Evolutionary conservation across 225 moss, liverwort and hornwort genomes (phyloP).

Genomic region (Takakia lepidozioides): DNA sequence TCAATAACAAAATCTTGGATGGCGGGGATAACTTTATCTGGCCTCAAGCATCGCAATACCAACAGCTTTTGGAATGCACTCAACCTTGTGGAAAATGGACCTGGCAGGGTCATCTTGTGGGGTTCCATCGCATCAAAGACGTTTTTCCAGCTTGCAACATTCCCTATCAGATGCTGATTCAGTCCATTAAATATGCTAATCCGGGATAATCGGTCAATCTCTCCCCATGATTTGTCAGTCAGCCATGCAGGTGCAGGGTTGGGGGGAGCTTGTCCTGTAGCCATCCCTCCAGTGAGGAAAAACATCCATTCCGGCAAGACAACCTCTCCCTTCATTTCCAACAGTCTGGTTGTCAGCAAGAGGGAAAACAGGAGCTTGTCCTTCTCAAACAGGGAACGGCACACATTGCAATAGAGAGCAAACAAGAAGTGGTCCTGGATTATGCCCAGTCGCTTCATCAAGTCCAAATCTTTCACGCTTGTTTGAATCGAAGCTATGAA

Average conservation of each 20-base stretch:
- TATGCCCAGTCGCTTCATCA: slow-evolving; percentile 50
- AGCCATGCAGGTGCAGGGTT: slow-evolving; percentile 86
- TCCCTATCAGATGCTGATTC: slow-evolving; percentile 34
- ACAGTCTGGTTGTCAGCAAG: slow-evolving; percentile 49
- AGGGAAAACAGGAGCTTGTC: slow-evolving; percentile 89
- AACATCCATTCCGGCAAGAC: slow-evolving; percentile 80
- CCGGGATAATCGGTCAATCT: slow-evolving; percentile 55
- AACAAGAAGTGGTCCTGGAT: slow-evolving; percentile 74
- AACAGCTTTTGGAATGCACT: slow-evolving; percentile 60
- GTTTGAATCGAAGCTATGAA: slow-evolving; percentile 64
- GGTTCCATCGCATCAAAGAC: slow-evolving; percentile 73
- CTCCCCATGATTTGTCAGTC: slow-evolving; percentile 67
- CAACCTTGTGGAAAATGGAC: slow-evolving; percentile 20
- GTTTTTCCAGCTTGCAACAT: slow-evolving; percentile 46
- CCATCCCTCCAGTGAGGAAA: slow-evolving; percentile 79
- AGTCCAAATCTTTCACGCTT: slow-evolving; percentile 53
- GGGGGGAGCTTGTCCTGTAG: slow-evolving; percentile 46
- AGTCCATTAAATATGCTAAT: slow-evolving; percentile 38
- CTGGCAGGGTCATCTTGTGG: slow-evolving; percentile 47
- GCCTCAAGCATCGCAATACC: slow-evolving; percentile 65
- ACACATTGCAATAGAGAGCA: slow-evolving; percentile 73
- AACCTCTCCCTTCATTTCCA: slow-evolving; percentile 69
- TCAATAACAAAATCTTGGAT: slow-evolving; percentile 81
- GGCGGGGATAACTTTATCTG: slow-evolving; percentile 85
- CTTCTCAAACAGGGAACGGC: slow-evolving; percentile 91